Evolutionary conservation across 768 basidiomycete species (phyloP), one percentile per base, ranked within the genome.

Genomic region (Chlorophyllum brunneum): DNA sequence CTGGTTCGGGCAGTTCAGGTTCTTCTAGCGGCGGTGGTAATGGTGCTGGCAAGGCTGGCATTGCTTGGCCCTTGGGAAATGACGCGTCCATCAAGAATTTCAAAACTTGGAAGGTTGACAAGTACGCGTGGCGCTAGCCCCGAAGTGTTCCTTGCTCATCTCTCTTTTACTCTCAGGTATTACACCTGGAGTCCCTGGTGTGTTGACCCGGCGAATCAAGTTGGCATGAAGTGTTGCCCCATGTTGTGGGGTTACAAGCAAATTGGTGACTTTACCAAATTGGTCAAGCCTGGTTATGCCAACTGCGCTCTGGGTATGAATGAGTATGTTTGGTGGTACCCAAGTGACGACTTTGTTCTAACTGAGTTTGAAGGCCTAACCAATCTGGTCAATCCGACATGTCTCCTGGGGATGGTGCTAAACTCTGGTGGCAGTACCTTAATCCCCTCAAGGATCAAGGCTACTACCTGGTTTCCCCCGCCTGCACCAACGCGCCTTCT

Each of bases 201-300:
- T 37, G 38, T 48, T 51, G 54, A 54, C 24, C 5, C 60, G 0
- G 68, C 74, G 1, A 67, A 71, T 11, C 27, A 62, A 4, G 66
- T 77, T 47, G 84, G 82, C n/a, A 63, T 85, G 33, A 66, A 76
- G 8, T 81, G 70, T 56, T 71, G 78, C 30, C 77, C 85, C 18
- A 86, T 87, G 85, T 65, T 90, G 1, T 92, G 88, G 88, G 83
- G 86, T 55, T 58, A 63, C 5, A 72, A 76, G 24, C 74, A 86
- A 48, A 62, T 74, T 22, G 55, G 48, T 5, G 71, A 77, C 13
- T 86, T 87, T 64, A 58, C 71, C 51, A 63, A 62, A 2, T 53
- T 69, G 37, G 77, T 84, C 26, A 67, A 74, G 42, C 56, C 64
- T 13, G 81, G 80, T 33, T 82, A 85, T 59, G 77, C 82, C 48